Conservation (phyloP, 176 grass and related monocot species). For the Carex kokanica region DNA sequence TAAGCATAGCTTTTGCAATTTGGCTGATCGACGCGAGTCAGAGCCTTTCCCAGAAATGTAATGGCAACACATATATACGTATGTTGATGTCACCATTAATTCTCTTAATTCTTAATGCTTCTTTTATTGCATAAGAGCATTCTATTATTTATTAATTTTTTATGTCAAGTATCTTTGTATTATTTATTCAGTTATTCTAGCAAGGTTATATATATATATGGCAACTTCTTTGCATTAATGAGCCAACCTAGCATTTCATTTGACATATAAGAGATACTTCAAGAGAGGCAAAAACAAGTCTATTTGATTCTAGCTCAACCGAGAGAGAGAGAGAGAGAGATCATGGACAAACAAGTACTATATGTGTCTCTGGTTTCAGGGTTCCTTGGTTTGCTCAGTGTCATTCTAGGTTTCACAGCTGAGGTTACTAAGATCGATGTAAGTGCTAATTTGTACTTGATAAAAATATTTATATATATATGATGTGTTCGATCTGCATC, state of each 20-base stretch:
- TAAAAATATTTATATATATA: neutral
- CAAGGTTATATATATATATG: neutral
- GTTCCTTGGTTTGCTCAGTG: slow-evolving; percentile 10
- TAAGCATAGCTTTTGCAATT: too few species aligned
- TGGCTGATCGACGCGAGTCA: too few species aligned
- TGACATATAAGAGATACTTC: neutral
- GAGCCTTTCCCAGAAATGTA: too few species aligned
- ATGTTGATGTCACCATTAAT: too few species aligned
- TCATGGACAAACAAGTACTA: slow-evolving; percentile 22
- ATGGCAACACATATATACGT: too few species aligned
- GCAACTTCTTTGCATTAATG: neutral
- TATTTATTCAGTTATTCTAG: neutral
- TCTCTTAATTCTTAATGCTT: too few species aligned
- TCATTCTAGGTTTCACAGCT: slow-evolving; percentile 24
- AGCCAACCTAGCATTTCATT: neutral
- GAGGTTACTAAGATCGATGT: slow-evolving; percentile 28
- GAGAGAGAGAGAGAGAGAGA: neutral
- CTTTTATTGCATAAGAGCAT: too few species aligned
- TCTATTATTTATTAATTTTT: neutral
- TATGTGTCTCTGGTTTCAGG: slow-evolving; percentile 12
- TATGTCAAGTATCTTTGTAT: neutral
- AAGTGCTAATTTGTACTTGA: slow-evolving; percentile 1
- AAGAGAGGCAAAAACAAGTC: neutral
- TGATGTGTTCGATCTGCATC: neutral
- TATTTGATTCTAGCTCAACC: neutral